A percentile compares a stretch with the other conserved stretches of the same genome.
These are phyloP conservation scores for Yamadazyma atlantica DNA, from an alignment of 1,139 yeast species.

Conservation along the genomic window DNA sequence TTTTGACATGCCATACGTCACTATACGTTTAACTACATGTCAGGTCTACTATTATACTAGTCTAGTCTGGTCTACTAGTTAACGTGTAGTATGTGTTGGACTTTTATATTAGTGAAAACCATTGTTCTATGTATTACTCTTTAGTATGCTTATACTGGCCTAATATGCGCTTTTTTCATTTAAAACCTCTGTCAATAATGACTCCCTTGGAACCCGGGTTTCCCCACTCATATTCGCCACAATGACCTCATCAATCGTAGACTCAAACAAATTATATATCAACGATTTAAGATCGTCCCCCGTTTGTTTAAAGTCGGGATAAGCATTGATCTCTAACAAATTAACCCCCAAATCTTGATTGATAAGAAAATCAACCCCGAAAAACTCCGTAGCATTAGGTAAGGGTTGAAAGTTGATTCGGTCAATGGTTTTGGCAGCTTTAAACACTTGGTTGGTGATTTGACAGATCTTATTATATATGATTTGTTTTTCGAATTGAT, in stretches of 20 bases:
- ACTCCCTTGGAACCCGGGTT: conserved; percentile 7
- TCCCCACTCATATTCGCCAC: conserved; percentile 7
- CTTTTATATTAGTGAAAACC: too few species aligned
- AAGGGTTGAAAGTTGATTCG: conserved; percentile 88
- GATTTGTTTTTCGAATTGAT: conserved; percentile 21
- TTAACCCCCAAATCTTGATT: conserved; percentile 53
- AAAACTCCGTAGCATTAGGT: conserved; percentile 78
- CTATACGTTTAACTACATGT: too few species aligned
- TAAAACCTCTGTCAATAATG: conserved; percentile 10
- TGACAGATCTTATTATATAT: conserved; percentile 58
- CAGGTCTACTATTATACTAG: not conserved
- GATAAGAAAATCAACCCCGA: conserved; percentile 85
- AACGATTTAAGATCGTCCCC: conserved; percentile 70
- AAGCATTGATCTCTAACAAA: conserved; percentile 84
- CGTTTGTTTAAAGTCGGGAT: conserved; percentile 96
- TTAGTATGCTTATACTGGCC: too few species aligned
- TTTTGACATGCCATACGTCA: too few species aligned
- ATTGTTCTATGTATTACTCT: too few species aligned
- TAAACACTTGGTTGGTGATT: conserved; percentile 69
- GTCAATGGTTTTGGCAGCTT: conserved; percentile 80
- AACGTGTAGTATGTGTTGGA: too few species aligned
- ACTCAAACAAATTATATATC: conserved; percentile 59
- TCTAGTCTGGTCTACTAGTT: too few species aligned
- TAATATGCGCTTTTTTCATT: conserved; percentile 4
- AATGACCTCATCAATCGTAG: conserved; percentile 30